phyloP scores from a whole-genome alignment of 345 rosid genomes.

The Citrus glauca region DNA sequence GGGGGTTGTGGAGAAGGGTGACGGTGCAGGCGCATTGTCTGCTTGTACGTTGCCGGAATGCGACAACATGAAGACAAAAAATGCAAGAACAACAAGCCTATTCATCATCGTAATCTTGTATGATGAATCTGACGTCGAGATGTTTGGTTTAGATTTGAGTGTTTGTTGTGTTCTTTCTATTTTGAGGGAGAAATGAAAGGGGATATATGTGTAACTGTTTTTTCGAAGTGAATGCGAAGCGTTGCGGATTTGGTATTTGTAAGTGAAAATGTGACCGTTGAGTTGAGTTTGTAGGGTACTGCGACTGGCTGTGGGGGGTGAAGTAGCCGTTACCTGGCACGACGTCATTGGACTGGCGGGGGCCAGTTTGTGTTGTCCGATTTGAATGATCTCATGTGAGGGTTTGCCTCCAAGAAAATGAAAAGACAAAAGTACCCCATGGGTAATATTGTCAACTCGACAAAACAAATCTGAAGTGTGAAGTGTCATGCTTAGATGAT shows the following conservation, averaged over 20 bases:
- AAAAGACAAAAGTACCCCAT: no score
- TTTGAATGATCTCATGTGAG: neutral
- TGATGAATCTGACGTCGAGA: neutral
- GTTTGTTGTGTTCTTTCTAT: neutral
- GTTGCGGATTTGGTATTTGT: conserved; percentile 14
- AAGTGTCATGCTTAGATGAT: no score
- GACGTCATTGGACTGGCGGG: conserved; percentile 23
- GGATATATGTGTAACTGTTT: neutral
- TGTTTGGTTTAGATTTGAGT: neutral
- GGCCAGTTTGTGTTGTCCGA: neutral
- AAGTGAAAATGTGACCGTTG: conserved; percentile 50
- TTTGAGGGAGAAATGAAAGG: neutral
- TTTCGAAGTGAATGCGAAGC: conserved; percentile 7
- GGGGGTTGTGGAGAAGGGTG: conserved; percentile 22
- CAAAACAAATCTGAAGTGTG: no score
- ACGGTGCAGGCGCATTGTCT: conserved; percentile 36
- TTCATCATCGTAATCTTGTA: conserved; percentile 8
- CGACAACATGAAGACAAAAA: conserved; percentile 21
- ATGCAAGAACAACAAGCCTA: conserved; percentile 6
- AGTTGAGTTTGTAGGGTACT: conserved; percentile 8
- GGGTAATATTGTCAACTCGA: no score
- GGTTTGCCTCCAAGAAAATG: neutral
- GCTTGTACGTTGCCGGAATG: conserved; percentile 23
- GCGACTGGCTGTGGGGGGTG: conserved; percentile 26
- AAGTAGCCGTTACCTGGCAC: conserved; percentile 49